phyloP scores from a whole-genome alignment of 805 yeast species.

The Suhomyces kilbournensis region DNA sequence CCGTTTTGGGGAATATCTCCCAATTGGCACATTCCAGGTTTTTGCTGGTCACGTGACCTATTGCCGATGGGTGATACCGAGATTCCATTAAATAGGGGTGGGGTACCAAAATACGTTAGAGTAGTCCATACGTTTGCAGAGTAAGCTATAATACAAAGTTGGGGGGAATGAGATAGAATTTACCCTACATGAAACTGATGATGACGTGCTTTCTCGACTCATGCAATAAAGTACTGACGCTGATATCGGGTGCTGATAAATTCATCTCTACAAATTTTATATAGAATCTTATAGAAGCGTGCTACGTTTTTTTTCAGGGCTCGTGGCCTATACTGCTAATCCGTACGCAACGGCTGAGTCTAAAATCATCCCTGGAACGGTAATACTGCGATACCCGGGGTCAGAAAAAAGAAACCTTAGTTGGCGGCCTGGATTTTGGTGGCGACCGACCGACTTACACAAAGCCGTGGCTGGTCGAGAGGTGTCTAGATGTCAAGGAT shows the following conservation, averaged over 20 bases:
- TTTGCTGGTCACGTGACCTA: not conserved
- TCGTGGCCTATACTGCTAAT: not conserved
- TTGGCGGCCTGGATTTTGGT: not conserved
- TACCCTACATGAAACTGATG: not conserved
- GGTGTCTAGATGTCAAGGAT: not conserved
- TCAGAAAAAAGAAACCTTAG: not conserved
- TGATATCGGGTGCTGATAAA: not conserved
- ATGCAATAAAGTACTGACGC: not conserved
- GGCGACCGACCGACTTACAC: not conserved
- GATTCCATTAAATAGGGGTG: not conserved
- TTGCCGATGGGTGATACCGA: not conserved
- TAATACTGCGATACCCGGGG: not conserved
- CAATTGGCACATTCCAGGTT: not conserved
- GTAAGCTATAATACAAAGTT: not conserved
- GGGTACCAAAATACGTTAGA: not conserved
- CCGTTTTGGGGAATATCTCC: not conserved
- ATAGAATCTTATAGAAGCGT: not conserved
- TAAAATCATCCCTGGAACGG: not conserved
- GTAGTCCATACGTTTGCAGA: not conserved
- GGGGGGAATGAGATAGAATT: not conserved
- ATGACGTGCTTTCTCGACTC: not conserved
- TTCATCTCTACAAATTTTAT: not conserved
- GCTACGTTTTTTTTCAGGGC: not conserved
- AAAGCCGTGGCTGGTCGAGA: not conserved
- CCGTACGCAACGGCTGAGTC: not conserved